A percentile compares a stretch with the other conserved stretches of the same genome.
These are phyloP conservation scores for Eucalyptus cloeziana DNA, from an alignment of 345 rosid species.

Conservation along the genomic window DNA sequence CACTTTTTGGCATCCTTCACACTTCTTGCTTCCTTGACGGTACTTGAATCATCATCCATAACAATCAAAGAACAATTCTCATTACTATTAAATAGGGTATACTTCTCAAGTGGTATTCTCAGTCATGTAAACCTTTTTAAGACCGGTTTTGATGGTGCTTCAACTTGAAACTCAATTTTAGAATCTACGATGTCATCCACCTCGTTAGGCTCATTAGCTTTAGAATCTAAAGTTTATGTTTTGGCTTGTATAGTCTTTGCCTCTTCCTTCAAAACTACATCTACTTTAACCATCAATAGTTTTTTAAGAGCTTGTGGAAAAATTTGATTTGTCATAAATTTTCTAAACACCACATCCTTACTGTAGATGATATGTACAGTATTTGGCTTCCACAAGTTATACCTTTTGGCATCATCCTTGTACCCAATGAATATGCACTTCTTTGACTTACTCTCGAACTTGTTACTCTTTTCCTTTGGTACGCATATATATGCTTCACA, in stretches of 20 bases:
- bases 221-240: neutral
- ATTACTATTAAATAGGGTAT: neutral
- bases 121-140: neutral
- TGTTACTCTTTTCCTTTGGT: too few relatives aligned
- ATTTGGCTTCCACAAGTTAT: neutral
- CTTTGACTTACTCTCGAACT: too few relatives aligned
- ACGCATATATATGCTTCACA: rapidly evolving
- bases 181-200: neutral
- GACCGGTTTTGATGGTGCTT: neutral
- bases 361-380: neutral
- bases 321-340: neutral
- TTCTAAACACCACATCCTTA: neutral
- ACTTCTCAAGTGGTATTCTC: neutral
- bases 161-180: neutral
- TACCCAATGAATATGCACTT: too few relatives aligned
- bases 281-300: neutral
- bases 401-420: neutral
- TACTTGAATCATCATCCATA: neutral
- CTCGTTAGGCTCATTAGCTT: neutral
- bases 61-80: neutral
- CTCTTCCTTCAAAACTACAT: neutral
- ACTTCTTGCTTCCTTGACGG: neutral
- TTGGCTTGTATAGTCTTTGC: neutral
- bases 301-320: neutral
- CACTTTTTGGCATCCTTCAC: neutral